Evolutionary conservation across 441 rosid genomes (phyloP).

Genomic region (Manihot esculenta): DNA sequence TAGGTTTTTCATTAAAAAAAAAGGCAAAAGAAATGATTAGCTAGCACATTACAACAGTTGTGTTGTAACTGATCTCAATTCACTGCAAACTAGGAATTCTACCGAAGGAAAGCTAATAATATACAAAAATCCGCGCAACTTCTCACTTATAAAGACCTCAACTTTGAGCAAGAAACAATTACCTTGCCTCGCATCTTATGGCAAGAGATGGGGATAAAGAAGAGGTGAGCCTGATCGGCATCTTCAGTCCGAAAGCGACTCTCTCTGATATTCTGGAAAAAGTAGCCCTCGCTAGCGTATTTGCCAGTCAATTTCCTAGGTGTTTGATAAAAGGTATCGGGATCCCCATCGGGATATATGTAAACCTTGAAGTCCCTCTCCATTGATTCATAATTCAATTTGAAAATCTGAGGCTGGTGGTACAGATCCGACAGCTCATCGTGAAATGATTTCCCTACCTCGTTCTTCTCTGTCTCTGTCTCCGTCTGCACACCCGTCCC

Average conservation of each 20-base stretch:
- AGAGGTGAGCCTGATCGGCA: conserved; percentile 82
- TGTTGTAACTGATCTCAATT: not conserved
- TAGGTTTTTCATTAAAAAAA: too few species aligned
- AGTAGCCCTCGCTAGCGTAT: conserved; percentile 95
- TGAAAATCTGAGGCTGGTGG: conserved; percentile 61
- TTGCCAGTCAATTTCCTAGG: conserved; percentile 94
- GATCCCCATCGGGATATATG: conserved; percentile 93
- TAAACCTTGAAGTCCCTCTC: conserved; percentile 74
- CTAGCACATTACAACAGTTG: not conserved
- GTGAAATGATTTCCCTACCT: not conserved
- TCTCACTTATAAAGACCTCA: not conserved
- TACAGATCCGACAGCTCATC: conserved; percentile 52
- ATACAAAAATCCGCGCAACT: not conserved
- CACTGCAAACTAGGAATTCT: not conserved
- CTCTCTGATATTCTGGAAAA: conserved; percentile 87
- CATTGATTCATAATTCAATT: conserved; percentile 72
- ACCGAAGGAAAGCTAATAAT: not conserved
- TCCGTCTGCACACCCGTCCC: not conserved
- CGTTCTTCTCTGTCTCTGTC: not conserved
- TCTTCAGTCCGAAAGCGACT: conserved; percentile 64
- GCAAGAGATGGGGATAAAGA: conserved; percentile 87
- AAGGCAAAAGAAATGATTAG: too few species aligned
- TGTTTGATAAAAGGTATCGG: conserved; percentile 76
- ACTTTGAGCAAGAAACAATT: not conserved
- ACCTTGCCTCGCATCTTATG: conserved; percentile 99